Evolutionary conservation across 768 basidiomycete genomes (phyloP), one percentile per base, ranked within the genome.

Genomic region (Clitopilus passeckerianus): DNA sequence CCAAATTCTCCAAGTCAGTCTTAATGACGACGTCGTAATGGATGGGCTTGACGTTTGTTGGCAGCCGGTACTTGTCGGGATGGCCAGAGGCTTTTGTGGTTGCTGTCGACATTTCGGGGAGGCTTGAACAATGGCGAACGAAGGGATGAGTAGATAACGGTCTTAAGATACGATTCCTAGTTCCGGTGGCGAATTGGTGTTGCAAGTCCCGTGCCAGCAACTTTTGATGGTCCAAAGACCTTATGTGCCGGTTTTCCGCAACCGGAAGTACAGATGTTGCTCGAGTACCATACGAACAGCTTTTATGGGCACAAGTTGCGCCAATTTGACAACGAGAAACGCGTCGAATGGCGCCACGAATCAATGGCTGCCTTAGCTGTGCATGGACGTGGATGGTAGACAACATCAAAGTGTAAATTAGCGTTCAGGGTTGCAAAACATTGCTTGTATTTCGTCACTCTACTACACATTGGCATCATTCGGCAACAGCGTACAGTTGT

Each of bases 1-100:
- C 81, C 60, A 86, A 79, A n/a, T 79, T 79, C 58, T 88, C 80
- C 56, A 98, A 83, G 74, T 98, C 92, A 2, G 93, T 95, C 67
- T 83, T 85, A 68, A 95, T 74, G 52, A 84, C 85, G 54, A 94
- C 68, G 64, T 91, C 87, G 71, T 95, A 95, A 69, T 94, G 91
- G 6, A 72, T 80, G 12, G 91, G 87, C 65, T 79, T 84, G 57
- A 90, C 81, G 63, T 86, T 74, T 0, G 78, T 77, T 18, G 90
- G 89, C 57, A 93, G 81, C 65, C 90, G 85, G 66, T 83, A 83
- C 58, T 77, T 69, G 64, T 77, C 70, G 12, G 70, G 65, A 9
- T 65, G 58, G 20, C 60, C 61, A 56, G 67, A 58, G 22, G 46
- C 46, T 18, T 23, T 50, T 8, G 63, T 34, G 18, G 64, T 55